These are phyloP conservation scores for Trichosporon faecale DNA, from an alignment of 1,284 basidiomycete species.

Conservation along the genomic window DNA sequence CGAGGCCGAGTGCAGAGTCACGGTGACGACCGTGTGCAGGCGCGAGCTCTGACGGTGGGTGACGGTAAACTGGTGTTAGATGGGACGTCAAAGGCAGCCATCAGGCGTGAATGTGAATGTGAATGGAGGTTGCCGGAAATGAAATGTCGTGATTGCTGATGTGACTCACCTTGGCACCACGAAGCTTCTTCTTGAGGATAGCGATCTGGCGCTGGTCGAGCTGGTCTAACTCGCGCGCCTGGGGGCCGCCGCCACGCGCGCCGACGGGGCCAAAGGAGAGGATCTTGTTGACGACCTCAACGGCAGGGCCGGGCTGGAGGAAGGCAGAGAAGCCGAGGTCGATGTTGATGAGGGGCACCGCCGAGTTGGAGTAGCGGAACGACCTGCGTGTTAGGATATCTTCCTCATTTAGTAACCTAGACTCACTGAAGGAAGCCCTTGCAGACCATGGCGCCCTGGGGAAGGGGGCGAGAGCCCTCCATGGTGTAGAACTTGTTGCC, in stretches of 20 bases:
- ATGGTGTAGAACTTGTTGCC: conserved; percentile 46
- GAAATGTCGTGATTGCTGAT: neutral
- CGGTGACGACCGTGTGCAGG: conserved; percentile 38
- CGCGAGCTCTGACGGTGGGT: conserved; percentile 39
- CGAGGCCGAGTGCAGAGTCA: conserved; percentile 36
- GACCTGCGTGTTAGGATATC: conserved; percentile 30
- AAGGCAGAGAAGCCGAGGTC: conserved; percentile 51
- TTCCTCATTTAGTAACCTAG: neutral
- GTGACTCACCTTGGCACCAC: conserved; percentile 34
- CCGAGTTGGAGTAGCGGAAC: conserved; percentile 42
- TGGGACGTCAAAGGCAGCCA: neutral
- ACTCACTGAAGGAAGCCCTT: conserved; percentile 48
- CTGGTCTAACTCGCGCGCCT: conserved; percentile 18
- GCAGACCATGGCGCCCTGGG: conserved; percentile 43
- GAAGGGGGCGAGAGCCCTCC: conserved; percentile 34
- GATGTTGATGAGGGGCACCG: conserved; percentile 38
- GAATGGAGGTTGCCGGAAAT: too few species aligned
- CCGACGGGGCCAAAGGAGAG: conserved; percentile 24
- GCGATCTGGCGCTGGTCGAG: conserved; percentile 25
- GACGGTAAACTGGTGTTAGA: conserved; percentile 33
- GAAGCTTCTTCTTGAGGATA: conserved; percentile 37
- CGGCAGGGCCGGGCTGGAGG: conserved; percentile 38
- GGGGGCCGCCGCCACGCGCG: conserved; percentile 20
- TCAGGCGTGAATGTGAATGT: neutral
- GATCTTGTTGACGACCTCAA: conserved; percentile 44